Evolutionary conservation across 1,139 yeast species (phyloP).

Genomic region (Pichia sp.): DNA sequence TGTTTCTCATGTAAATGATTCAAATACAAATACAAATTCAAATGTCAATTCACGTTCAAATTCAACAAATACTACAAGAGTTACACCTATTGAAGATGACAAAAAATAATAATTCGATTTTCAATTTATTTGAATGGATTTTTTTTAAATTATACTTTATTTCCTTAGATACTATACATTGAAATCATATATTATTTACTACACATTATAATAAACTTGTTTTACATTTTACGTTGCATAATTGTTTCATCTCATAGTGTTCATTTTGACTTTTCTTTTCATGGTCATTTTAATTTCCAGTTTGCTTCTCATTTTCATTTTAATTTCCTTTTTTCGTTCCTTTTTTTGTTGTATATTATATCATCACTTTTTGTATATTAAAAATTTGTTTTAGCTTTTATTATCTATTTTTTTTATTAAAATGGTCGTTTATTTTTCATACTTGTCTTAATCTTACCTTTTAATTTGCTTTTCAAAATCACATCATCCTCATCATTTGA

Average conservation of each 20-base stretch:
- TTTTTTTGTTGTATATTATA: neutral
- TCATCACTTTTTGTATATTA: neutral
- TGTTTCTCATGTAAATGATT: neutral
- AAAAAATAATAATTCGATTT: too few relatives aligned
- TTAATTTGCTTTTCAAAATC: slow-evolving; percentile 15
- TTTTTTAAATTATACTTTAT: neutral
- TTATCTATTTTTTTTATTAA: slow-evolving; percentile 3
- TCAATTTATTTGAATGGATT: neutral
- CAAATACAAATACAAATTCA: neutral
- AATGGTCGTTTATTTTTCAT: slow-evolving; percentile 22
- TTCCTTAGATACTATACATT: neutral
- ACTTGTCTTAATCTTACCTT: neutral
- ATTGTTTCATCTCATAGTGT: neutral
- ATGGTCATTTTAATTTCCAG: too few relatives aligned
- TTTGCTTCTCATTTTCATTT: neutral
- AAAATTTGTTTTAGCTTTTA: neutral
- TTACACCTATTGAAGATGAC: neutral
- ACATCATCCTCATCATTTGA: slow-evolving; percentile 19
- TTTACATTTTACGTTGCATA: neutral
- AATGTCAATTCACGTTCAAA: neutral
- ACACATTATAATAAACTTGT: neutral
- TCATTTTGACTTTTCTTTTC: neutral
- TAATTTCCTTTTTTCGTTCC: neutral
- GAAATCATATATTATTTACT: too few relatives aligned
- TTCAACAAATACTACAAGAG: neutral